Base-by-base conservation (phyloP, 192 early-diverging fungal species). In the Entomortierella beljakovae region DNA sequence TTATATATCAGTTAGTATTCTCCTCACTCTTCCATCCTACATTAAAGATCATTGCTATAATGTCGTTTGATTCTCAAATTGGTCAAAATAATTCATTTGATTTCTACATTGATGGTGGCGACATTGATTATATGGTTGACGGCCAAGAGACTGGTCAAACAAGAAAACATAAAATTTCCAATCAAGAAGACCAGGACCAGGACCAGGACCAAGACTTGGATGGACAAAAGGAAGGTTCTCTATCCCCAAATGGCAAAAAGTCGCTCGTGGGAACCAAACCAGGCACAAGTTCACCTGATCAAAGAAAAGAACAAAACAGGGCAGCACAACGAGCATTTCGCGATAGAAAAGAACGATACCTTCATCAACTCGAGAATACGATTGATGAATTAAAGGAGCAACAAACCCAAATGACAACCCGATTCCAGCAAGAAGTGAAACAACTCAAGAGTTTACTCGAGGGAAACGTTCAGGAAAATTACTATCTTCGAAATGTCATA, bases 301-400 rank as follows among this genome's bases (percentile, higher is more conserved):
- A 86, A 25, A 72, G 88, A 11, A 89, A 89, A 18, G 93, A 91
- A 1, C 95, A 96, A 75, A 96, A 96, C 75, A 85, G 95, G 10
- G 93, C 93, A 1, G 95, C 95, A 0, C 95, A 96, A 70, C 85
- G 94, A 11, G 95, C 94, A 0, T 96, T 96, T 70, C 88, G 95
- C 37, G 93, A 96, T 80, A 87, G 95, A 50, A 94, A 93, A 66
- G 90, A 94, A 64, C 83, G 86, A 32, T 91, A 96, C 63, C 75
- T 94, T 25, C 80, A 89, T 40, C 84, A 90, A 16, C 84, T 96
- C 1, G 95, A 96, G 80, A 87, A 84, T 40, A 84, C 88, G 35
- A 91, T 94, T 51, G 74, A 86, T 65, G 86, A 86, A 31, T 83
- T 94, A 34, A 84, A 89, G 20, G 88, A 91, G 26, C 86, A 83